Conservation (phyloP, 495 filamentous ascomycete genomes). For the Aspergillus bertholletiae region DNA sequence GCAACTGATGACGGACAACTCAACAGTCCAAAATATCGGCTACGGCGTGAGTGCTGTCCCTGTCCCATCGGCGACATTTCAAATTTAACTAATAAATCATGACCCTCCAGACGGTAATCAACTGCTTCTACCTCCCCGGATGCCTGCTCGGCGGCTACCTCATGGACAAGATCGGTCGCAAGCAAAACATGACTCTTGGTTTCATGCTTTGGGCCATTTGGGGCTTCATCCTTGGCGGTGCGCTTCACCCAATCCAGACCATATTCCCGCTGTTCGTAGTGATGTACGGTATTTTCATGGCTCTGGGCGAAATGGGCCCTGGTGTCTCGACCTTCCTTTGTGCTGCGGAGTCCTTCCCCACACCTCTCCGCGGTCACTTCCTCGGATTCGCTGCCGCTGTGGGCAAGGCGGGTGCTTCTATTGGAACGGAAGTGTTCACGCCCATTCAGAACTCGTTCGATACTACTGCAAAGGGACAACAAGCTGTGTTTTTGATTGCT, state of each 20-base stretch:
- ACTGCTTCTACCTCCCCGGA: conserved; percentile 48
- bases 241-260: conserved; percentile 36
- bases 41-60: conserved; percentile 26
- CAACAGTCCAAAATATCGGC: conserved; percentile 41
- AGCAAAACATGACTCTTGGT: conserved; percentile 43
- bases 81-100: too few relatives aligned
- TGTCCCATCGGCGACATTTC: not conserved
- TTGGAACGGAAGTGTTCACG: conserved; percentile 45
- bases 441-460: conserved; percentile 40
- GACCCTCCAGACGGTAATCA: conserved; percentile 42
- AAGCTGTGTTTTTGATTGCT: conserved; percentile 46
- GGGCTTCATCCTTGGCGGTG: conserved; percentile 47
- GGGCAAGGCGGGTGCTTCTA: conserved; percentile 47
- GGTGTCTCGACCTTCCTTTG: conserved; percentile 44
- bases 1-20: conserved; percentile 35
- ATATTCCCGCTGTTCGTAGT: conserved; percentile 49
- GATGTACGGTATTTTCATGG: conserved; percentile 49
- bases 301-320: conserved; percentile 46
- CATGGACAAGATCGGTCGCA: conserved; percentile 47
- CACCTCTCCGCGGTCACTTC: conserved; percentile 47
- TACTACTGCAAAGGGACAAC: conserved; percentile 35
- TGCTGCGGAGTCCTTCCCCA: conserved; percentile 47
- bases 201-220: conserved; percentile 39
- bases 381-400: conserved; percentile 45
- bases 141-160: conserved; percentile 44